Evolutionary conservation across 495 filamentous ascomycete species (phyloP), one percentile per base, ranked within the genome.

Genomic region (Daldinia grandis): DNA sequence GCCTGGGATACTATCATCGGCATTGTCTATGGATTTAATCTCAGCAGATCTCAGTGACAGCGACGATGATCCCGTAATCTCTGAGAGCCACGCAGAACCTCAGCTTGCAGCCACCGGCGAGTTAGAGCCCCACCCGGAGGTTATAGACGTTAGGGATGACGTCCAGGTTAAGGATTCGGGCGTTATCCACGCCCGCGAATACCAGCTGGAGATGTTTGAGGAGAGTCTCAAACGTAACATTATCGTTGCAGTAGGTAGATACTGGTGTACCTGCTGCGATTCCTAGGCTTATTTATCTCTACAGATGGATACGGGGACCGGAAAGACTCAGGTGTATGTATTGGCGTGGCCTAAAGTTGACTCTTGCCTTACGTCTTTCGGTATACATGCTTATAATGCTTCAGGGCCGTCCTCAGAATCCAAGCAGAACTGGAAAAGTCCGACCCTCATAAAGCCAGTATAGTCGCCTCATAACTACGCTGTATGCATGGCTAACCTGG

Each of bases 231-330:
- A 85, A 59, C 78, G 85, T 60, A 97, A 97, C 76, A 90, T 93
- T 63, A 95, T 98, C 69, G 91, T 98, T 58, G 89, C 89, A 14
- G 93, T 94, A 82, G 28, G 87, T 80, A 4, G 28, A 47, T 12
- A 54, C 38, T 24, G 5, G 25, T 4, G 4, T 15, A 28, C 58
- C 31, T 19, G 24, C 35, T 55, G 9, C 21, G 14, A n/a, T 10
- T 31, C 27, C 14, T 38, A 5, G 14, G 9, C 54, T 74, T 56
- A 69, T 44, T 33, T 21, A 33, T 38, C 6, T 64, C 14, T 38
- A 40, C 66, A 95, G 91, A 97, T 97, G 94, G 93, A 95, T 73
- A 97, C 94, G 0, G 94, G 94, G 1, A 93, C 88, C 76, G 95
- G 95, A 8, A 98, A 98, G 79, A 98, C 95, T 2, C 90, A 92